Conservation (phyloP, 2,329 filamentous ascomycete species). For the Sporothrix brunneoviolacea region DNA sequence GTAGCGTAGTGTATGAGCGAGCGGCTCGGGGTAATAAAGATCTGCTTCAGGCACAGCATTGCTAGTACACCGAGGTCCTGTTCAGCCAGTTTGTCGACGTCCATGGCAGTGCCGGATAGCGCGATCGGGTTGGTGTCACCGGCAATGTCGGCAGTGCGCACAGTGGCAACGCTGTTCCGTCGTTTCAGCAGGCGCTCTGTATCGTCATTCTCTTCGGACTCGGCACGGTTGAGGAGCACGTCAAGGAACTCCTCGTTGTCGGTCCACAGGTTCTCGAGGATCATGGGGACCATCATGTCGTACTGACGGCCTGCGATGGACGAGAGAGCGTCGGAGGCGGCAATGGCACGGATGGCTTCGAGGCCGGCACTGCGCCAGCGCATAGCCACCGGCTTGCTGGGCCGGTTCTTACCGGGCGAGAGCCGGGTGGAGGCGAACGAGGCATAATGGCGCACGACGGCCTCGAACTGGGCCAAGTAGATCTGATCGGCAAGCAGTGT, state of each 20-base stretch:
- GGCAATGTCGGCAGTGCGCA: conserved; percentile 60
- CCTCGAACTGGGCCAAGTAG: conserved; percentile 75
- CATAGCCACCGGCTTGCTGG: conserved; percentile 67
- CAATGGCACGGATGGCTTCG: conserved; percentile 73
- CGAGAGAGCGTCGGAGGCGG: conserved; percentile 70
- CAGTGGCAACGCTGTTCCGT: conserved; percentile 73
- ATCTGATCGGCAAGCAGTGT: conserved; percentile 78
- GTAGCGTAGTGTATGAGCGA: conserved; percentile 76
- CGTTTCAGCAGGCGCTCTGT: conserved; percentile 57
- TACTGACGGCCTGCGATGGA: conserved; percentile 71
- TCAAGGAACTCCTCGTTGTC: conserved; percentile 64
- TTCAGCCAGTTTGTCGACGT: conserved; percentile 84
- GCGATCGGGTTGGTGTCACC: conserved; percentile 62
- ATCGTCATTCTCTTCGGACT: conserved; percentile 62
- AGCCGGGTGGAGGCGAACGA: conserved; percentile 64
- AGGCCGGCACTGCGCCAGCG: conserved; percentile 70
- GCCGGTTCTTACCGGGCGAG: conserved; percentile 43
- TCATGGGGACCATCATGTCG: conserved; percentile 70
- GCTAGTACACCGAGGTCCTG: conserved; percentile 81
- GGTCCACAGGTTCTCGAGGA: conserved; percentile 80
- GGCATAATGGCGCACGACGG: conserved; percentile 73
- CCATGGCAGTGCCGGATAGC: conserved; percentile 72
- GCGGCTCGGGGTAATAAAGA: conserved; percentile 76
- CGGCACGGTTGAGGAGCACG: conserved; percentile 58
- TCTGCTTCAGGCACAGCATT: conserved; percentile 76